Conservation (phyloP, 768 basidiomycete genomes). For the Russula lepida region DNA sequence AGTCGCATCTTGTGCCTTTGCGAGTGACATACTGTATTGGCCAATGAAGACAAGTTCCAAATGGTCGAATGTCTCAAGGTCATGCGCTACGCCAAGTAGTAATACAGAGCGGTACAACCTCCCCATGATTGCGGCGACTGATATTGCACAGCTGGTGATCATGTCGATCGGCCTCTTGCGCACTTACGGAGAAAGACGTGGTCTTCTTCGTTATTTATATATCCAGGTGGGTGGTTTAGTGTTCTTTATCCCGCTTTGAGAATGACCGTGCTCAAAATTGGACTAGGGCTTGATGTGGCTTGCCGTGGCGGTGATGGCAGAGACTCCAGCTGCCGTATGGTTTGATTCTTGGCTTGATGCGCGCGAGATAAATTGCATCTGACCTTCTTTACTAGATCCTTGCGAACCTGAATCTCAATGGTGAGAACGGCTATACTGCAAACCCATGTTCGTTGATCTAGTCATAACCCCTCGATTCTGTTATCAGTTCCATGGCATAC, state of each 20-base stretch:
- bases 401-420: conserved; percentile 10
- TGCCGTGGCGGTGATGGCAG: background rate
- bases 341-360: background rate
- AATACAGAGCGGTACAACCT: background rate
- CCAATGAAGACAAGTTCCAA: background rate
- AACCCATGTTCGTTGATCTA: background rate
- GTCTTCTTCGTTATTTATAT: background rate
- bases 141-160: background rate
- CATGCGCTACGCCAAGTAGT: background rate
- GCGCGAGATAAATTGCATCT: background rate
- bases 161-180: conserved; percentile 9
- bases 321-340: conserved; percentile 4
- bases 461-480: background rate
- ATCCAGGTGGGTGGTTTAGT: background rate
- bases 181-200: background rate
- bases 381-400: background rate
- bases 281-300: conserved; percentile 13
- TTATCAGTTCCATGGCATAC: conserved; percentile 1
- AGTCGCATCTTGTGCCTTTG: background rate
- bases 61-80: background rate
- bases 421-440: background rate
- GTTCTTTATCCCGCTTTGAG: no score
- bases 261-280: background rate
- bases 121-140: conserved; percentile 3
- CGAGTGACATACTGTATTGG: background rate